phyloP scores from a whole-genome alignment of 257 asterid genomes.

The Linaria vulgaris region DNA sequence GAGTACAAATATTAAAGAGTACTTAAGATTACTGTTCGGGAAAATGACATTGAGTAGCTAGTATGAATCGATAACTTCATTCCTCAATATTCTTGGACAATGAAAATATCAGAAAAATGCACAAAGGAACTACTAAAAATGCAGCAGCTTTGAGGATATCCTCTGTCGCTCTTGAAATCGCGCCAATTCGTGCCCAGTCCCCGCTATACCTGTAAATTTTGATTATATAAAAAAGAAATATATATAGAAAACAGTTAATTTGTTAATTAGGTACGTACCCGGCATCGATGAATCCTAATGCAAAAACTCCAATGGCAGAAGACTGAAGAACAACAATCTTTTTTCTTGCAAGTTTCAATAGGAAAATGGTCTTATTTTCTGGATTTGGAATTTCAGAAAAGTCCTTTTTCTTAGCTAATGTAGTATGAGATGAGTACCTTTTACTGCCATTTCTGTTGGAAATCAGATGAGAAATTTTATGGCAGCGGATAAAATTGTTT shows the following conservation, averaged over 20 bases:
- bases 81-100: slow-evolving; percentile 33
- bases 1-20: no score
- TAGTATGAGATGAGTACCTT: slow-evolving; percentile 14
- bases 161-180: slow-evolving; percentile 58
- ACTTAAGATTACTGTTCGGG: no score
- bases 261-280: slow-evolving; percentile 72
- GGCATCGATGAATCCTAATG: slow-evolving; percentile 82
- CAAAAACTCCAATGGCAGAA: slow-evolving; percentile 56
- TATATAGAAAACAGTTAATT: slow-evolving; percentile 11
- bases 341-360: slow-evolving; percentile 32
- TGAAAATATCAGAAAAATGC: slow-evolving; percentile 44
- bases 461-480: slow-evolving; percentile 16
- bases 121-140: slow-evolving; percentile 64
- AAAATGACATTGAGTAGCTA: no score
- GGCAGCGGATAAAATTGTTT: slow-evolving; percentile 20
- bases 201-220: slow-evolving; percentile 72
- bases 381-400: slow-evolving; percentile 33
- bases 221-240: neutral
- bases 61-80: slow-evolving; percentile 6
- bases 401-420: slow-evolving; percentile 46
- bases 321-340: slow-evolving; percentile 47
- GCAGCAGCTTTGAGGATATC: slow-evolving; percentile 67
- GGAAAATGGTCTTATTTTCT: slow-evolving; percentile 30
- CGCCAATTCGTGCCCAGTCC: slow-evolving; percentile 93
- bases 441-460: slow-evolving; percentile 25